Evolutionary conservation across 2,329 filamentous ascomycete species (phyloP).

Genomic region (Ophiostoma angusticollis): DNA sequence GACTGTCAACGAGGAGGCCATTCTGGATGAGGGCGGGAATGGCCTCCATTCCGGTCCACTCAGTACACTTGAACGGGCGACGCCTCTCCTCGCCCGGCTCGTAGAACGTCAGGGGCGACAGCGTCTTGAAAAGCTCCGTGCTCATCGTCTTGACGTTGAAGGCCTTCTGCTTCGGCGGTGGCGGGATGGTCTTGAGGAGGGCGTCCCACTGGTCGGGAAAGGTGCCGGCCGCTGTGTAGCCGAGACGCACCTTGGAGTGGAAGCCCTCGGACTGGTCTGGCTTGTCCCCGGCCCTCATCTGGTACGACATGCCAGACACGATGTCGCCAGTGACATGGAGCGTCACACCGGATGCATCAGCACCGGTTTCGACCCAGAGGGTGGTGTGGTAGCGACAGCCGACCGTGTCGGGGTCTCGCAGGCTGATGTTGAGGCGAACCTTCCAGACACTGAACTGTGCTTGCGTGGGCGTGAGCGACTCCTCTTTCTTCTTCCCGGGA

Average conservation of each 20-base stretch:
- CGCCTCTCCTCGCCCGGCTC: not conserved
- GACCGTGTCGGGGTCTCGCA: not conserved
- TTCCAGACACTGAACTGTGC: not conserved
- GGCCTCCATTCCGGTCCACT: not conserved
- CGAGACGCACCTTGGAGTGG: not conserved
- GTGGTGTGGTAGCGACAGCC: conserved; percentile 1
- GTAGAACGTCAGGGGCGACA: not conserved
- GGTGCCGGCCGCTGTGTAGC: not conserved
- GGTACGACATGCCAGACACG: not conserved
- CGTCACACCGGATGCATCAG: not conserved
- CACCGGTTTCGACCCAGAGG: conserved; percentile 4
- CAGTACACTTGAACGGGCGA: not conserved
- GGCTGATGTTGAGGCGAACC: not conserved
- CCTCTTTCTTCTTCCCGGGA: not conserved
- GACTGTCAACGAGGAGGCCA: not conserved
- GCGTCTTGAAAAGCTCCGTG: not conserved
- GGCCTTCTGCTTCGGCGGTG: conserved; percentile 1
- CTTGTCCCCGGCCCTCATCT: not conserved
- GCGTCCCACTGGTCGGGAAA: conserved; percentile 1
- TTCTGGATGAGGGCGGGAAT: not conserved
- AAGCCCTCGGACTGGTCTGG: not conserved
- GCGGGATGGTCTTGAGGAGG: not conserved
- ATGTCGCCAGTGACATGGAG: conserved; percentile 2
- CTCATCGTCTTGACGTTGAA: not conserved
- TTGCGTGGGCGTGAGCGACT: too few species aligned